Evolutionary conservation across 2,329 filamentous ascomycete species (phyloP).

Genomic region (Colletotrichum chrysophilum): DNA sequence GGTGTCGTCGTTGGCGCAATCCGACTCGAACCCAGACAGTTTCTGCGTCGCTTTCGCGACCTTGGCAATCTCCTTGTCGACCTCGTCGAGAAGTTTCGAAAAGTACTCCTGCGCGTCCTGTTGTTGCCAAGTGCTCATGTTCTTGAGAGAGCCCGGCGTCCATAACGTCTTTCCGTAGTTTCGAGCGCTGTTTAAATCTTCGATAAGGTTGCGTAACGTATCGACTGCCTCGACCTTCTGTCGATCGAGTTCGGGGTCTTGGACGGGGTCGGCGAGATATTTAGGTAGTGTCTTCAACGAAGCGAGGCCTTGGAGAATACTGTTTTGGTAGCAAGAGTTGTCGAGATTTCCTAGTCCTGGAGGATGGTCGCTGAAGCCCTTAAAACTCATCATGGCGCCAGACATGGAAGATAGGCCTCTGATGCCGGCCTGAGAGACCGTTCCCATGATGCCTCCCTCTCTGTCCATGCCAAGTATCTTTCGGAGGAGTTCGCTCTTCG

Average conservation of each 20-base stretch:
- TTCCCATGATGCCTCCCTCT: conserved; percentile 57
- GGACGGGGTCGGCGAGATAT: conserved; percentile 63
- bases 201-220: conserved; percentile 68
- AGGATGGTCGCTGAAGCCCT: conserved; percentile 49
- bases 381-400: conserved; percentile 43
- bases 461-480: conserved; percentile 66
- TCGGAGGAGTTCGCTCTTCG: conserved; percentile 70
- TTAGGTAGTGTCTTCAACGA: conserved; percentile 72
- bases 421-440: conserved; percentile 63
- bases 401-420: conserved; percentile 60
- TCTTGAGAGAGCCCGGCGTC: conserved; percentile 83
- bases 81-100: conserved; percentile 83
- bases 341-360: conserved; percentile 87
- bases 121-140: conserved; percentile 93
- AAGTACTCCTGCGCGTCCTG: conserved; percentile 99
- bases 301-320: conserved; percentile 84
- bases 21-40: conserved; percentile 45
- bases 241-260: conserved; percentile 21
- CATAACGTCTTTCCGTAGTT: conserved; percentile 81
- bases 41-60: conserved; percentile 39
- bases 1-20: conserved; percentile 45
- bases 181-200: conserved; percentile 69
- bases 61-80: conserved; percentile 77
- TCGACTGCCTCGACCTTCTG: conserved; percentile 26
- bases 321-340: conserved; percentile 98